phyloP scores from a whole-genome alignment of 2,329 filamentous ascomycete species.

The Colletotrichum orchidophilum region DNA sequence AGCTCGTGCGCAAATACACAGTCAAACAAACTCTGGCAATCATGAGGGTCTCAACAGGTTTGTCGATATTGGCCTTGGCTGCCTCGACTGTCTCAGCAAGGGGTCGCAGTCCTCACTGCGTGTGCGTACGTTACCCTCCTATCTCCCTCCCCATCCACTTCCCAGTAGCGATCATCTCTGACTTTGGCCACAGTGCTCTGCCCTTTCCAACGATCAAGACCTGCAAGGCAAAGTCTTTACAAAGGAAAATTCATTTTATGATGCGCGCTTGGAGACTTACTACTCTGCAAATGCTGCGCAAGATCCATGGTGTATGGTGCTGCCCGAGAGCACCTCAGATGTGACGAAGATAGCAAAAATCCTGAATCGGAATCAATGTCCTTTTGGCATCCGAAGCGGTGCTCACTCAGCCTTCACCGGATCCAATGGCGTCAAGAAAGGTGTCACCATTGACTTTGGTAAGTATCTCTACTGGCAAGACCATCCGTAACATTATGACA shows the following conservation, averaged over 20 bases:
- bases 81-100: not conserved
- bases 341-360: slow-evolving; percentile 36
- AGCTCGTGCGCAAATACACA: not conserved
- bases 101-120: slow-evolving; percentile 7
- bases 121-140: slow-evolving; percentile 4
- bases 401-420: slow-evolving; percentile 39
- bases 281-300: slow-evolving; percentile 44
- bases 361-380: slow-evolving; percentile 36
- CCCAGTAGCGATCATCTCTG: not conserved
- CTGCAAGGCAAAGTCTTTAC: slow-evolving; percentile 39
- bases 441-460: slow-evolving; percentile 40
- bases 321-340: slow-evolving; percentile 21
- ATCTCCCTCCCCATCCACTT: not conserved
- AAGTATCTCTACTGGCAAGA: not conserved
- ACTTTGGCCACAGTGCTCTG: slow-evolving; percentile 37
- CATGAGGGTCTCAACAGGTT: slow-evolving; percentile 12
- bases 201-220: slow-evolving; percentile 32
- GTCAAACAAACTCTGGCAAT: not conserved
- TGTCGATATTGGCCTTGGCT: slow-evolving; percentile 12
- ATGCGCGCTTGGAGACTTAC: slow-evolving; percentile 38
- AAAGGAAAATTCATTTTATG: slow-evolving; percentile 35
- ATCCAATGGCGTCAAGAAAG: slow-evolving; percentile 38
- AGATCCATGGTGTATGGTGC: slow-evolving; percentile 39
- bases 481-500: not conserved
- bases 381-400: slow-evolving; percentile 41